Percentiles rank a stretch among this genome's conserved stretches.
phyloP scores from a whole-genome alignment of 2,329 filamentous ascomycete species.

The Fusarium pseudograminearum region DNA sequence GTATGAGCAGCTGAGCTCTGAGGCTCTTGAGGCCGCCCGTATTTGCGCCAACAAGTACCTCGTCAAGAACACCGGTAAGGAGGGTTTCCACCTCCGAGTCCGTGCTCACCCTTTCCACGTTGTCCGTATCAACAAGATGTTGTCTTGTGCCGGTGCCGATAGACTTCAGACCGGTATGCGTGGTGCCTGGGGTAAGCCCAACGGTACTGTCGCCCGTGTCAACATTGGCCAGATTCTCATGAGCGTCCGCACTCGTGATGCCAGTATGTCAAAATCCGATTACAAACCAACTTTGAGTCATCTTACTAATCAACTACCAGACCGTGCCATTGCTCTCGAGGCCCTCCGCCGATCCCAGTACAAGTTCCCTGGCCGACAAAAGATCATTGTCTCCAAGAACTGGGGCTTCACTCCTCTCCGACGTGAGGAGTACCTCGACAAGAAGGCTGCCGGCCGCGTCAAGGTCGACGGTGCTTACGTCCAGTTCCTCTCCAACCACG shows the following conservation, averaged over 20 bases:
- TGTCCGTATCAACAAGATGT: slow-evolving; percentile 99
- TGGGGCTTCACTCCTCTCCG: slow-evolving; percentile 99
- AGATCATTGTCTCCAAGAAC: slow-evolving; percentile 99
- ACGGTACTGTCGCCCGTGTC: slow-evolving; percentile 98
- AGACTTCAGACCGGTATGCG: slow-evolving; percentile 99
- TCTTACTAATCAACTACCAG: slow-evolving; percentile 57
- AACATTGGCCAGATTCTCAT: slow-evolving; percentile 99
- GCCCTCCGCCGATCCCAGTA: slow-evolving; percentile 99
- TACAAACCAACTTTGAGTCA: slow-evolving; percentile 17
- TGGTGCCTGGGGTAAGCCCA: slow-evolving; percentile 99
- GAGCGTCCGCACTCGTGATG: slow-evolving; percentile 96
- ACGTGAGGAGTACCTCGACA: slow-evolving; percentile 96
- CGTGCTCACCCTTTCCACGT: slow-evolving; percentile 99
- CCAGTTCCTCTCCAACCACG: slow-evolving; percentile 97
- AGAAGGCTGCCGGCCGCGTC: slow-evolving; percentile 92
- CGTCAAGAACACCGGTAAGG: slow-evolving; percentile 78
- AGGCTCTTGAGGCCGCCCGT: slow-evolving; percentile 99
- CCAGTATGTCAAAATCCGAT: slow-evolving; percentile 67
- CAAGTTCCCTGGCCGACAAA: slow-evolving; percentile 99
- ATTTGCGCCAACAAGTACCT: slow-evolving; percentile 99
- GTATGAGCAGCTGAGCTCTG: slow-evolving; percentile 99
- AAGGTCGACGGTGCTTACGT: slow-evolving; percentile 99
- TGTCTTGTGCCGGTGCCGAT: slow-evolving; percentile 99
- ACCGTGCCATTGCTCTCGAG: slow-evolving; percentile 95
- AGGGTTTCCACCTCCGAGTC: slow-evolving; percentile 79